Conservation (phyloP, 176 grass and related monocot genomes). For the Eragrostis nindensis region DNA sequence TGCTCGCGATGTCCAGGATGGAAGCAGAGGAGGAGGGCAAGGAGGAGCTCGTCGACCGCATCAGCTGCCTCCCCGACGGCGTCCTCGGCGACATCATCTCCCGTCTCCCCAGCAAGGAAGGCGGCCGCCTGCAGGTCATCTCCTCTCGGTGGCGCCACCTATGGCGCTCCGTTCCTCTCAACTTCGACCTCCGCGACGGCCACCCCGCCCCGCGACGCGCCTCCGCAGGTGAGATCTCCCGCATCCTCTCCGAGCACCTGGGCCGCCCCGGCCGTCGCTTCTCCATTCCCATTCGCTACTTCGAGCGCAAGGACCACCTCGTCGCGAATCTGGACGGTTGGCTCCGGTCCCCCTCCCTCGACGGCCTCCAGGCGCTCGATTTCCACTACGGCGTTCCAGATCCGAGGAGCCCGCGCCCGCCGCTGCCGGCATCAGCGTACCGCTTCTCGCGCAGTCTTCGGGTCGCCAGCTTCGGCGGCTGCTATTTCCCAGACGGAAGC, state of each 20-base stretch:
- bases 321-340: neutral
- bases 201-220: too few species aligned
- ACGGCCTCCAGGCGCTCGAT: neutral
- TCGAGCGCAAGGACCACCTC: neutral
- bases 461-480: neutral
- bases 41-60: neutral
- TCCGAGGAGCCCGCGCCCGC: neutral
- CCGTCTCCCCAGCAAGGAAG: neutral
- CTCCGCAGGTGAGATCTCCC: neutral
- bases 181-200: neutral
- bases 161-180: neutral
- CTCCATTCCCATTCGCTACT: neutral
- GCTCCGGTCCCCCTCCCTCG: neutral
- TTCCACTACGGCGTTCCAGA: neutral
- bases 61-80: neutral
- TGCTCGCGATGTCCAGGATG: too few species aligned
- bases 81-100: neutral
- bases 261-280: neutral
- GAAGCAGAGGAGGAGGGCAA: neutral
- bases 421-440: conserved; percentile 29
- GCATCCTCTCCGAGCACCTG: neutral
- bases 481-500: neutral
- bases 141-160: neutral
- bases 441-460: neutral
- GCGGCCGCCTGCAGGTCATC: neutral